Base-by-base conservation (phyloP, 495 filamentous ascomycete species). In the Talaromyces proteolyticus region DNA sequence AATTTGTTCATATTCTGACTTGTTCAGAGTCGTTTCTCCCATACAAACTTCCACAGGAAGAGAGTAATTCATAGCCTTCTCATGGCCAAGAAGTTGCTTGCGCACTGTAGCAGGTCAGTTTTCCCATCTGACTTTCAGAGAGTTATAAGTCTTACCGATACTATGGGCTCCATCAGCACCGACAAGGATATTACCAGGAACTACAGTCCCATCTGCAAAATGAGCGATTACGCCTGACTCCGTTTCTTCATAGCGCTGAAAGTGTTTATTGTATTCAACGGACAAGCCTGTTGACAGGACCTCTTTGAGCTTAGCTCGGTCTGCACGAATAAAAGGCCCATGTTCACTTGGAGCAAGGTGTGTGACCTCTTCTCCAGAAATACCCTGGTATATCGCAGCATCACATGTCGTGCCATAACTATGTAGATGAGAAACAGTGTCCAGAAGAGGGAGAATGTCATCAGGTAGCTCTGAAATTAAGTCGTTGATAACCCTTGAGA, bases 121-220 rank as follows among this genome's bases (percentile, higher is more conserved):
- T 16, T 41, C n/a, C n/a, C n/a, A 17, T 41, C 8, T 10, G 38
- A 41, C 2, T 41, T 7, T 6, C 5, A 18, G 6, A 40, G 11
- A 14, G 6, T 7, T 6, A 14, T 4, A 14, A 41, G 18, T 14
- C 38, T 41, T 41, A 41, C 38, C 3, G 18, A 2, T 10, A 56
- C 72, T 72, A 47, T 74, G 67, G 10, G 76, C 69, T 0, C 77
- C 78, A 53, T 80, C 78, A 17, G 67, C 67, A 0, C 75, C 77
- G 14, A 76, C 58, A 6, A 79, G 48, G 8, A 78, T 29, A 44
- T 75, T 63, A 0, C 75, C 76, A 6, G 53, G 45, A 43, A 59
- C 68, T 0, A 56, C 25, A 2, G 54, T 59, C 4, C 75, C 75
- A 48, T 57, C 51, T 16, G 69, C 58, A 56, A 85, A 82, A 20